Percentiles rank a stretch among this genome's conserved stretches.
Evolutionary conservation across 352 stramenopile genomes (phyloP).

Genomic region (Paralagenidium karlingii): DNA sequence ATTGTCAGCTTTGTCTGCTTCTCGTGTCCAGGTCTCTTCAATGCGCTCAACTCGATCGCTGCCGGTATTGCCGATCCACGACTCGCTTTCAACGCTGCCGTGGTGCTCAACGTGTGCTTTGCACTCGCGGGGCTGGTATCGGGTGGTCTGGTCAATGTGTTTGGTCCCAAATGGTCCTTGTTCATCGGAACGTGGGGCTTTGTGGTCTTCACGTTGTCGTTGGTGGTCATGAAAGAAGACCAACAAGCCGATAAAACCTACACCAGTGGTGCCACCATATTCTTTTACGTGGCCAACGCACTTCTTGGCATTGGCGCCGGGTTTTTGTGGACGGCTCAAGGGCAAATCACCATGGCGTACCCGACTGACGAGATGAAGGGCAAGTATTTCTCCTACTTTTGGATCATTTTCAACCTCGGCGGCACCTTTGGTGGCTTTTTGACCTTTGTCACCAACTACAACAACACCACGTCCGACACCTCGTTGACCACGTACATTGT

Average conservation of each 20-base stretch:
- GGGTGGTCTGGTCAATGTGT: slow-evolving; percentile 27
- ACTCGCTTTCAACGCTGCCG: slow-evolving; percentile 24
- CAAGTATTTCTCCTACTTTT: slow-evolving; percentile 51
- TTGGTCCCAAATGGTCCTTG: slow-evolving; percentile 29
- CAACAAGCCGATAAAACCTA: too few relatives aligned
- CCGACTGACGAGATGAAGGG: slow-evolving; percentile 24
- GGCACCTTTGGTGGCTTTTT: slow-evolving; percentile 41
- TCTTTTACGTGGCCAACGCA: slow-evolving; percentile 17
- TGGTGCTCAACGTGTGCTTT: slow-evolving; percentile 49
- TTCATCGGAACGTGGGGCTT: slow-evolving; percentile 48
- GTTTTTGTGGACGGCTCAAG: slow-evolving; percentile 69
- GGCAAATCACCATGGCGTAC: slow-evolving; percentile 52
- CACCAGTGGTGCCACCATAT: background rate
- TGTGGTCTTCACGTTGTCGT: slow-evolving; percentile 24
- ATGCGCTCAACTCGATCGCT: slow-evolving; percentile 31
- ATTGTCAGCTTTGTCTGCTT: slow-evolving; percentile 32
- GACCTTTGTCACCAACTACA: slow-evolving; percentile 35
- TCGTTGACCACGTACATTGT: slow-evolving; percentile 34
- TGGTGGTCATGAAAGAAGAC: slow-evolving; percentile 39
- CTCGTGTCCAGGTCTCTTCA: slow-evolving; percentile 39
- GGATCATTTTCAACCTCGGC: slow-evolving; percentile 74
- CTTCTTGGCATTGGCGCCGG: slow-evolving; percentile 41
- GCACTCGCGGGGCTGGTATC: slow-evolving; percentile 35
- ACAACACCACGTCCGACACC: slow-evolving; percentile 1
- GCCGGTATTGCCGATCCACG: slow-evolving; percentile 19